phyloP scores from a whole-genome alignment of 768 basidiomycete species.

The Hygrophorus pudorinus region DNA sequence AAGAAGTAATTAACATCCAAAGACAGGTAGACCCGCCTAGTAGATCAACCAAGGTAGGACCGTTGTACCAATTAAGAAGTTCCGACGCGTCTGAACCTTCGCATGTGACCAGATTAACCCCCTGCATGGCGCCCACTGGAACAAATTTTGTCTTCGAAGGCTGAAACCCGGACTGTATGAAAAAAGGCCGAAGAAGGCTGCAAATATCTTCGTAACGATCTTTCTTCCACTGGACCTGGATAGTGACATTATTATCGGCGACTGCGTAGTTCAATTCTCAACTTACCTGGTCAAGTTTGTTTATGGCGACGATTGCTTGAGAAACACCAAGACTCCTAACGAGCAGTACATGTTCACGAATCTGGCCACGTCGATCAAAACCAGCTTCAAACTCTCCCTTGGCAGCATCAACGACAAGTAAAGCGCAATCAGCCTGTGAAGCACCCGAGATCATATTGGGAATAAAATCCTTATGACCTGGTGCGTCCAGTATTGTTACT shows the following conservation, averaged over 20 bases:
- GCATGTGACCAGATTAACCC: constrained; percentile 64
- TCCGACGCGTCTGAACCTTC: constrained; percentile 34
- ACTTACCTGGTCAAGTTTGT: constrained; percentile 86
- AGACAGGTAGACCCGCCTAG: constrained; percentile 45
- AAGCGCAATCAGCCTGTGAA: constrained; percentile 89
- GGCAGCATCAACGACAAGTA: constrained; percentile 86
- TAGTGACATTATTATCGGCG: not conserved
- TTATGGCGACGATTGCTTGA: constrained; percentile 86
- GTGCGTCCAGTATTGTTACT: constrained; percentile 93
- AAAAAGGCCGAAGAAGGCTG: constrained; percentile 62
- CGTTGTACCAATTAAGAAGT: constrained; percentile 71
- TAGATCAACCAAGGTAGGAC: constrained; percentile 74
- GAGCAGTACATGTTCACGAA: constrained; percentile 85
- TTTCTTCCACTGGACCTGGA: constrained; percentile 79
- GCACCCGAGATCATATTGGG: constrained; percentile 99
- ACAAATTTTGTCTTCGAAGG: constrained; percentile 71
- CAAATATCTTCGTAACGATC: constrained; percentile 83
- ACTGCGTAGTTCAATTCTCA: not conserved
- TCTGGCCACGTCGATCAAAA: constrained; percentile 91
- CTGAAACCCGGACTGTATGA: constrained; percentile 81
- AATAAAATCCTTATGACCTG: constrained; percentile 95
- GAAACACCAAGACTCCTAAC: constrained; percentile 88
- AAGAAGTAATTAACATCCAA: not conserved
- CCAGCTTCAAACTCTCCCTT: constrained; percentile 94
- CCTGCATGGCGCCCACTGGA: constrained; percentile 85